A percentile compares a stretch with the other conserved stretches of the same genome.
These are phyloP conservation scores for Marasmius oreades DNA, from an alignment of 1,284 basidiomycete species.

Conservation along the genomic window DNA sequence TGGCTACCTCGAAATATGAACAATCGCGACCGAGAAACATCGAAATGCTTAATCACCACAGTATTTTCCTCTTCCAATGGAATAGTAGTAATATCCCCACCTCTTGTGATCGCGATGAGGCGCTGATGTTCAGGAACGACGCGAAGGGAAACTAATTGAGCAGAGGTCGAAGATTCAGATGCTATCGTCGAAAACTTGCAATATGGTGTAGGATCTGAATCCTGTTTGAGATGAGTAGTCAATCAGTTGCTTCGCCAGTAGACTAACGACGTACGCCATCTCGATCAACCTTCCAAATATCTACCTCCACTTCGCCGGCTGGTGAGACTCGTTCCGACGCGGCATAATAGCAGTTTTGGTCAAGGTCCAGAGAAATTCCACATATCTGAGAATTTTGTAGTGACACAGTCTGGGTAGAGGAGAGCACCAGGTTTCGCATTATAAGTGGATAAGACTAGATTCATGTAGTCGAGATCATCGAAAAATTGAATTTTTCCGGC, in stretches of 20 bases:
- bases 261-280: not conserved
- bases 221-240: not conserved
- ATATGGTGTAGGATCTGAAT: slow-evolving; percentile 16
- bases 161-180: slow-evolving; percentile 21
- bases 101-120: slow-evolving; percentile 62
- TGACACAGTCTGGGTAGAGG: slow-evolving; percentile 27
- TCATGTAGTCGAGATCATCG: not conserved
- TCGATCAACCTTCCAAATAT: slow-evolving; percentile 50
- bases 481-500: slow-evolving; percentile 14
- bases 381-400: slow-evolving; percentile 34
- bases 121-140: slow-evolving; percentile 65
- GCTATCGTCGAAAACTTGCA: slow-evolving; percentile 34
- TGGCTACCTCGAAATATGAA: slow-evolving; percentile 34
- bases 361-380: slow-evolving; percentile 62
- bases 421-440: slow-evolving; percentile 43
- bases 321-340: slow-evolving; percentile 48
- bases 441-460: slow-evolving; percentile 3
- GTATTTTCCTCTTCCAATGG: slow-evolving; percentile 52
- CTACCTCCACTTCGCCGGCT: slow-evolving; percentile 54
- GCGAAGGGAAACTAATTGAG: slow-evolving; percentile 58
- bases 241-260: not conserved
- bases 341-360: slow-evolving; percentile 59
- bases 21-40: slow-evolving; percentile 2
- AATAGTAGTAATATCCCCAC: slow-evolving; percentile 77
- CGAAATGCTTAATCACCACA: slow-evolving; percentile 29